Base-by-base conservation (phyloP, 1,284 basidiomycete species). In the Ustilago xerochloae region DNA sequence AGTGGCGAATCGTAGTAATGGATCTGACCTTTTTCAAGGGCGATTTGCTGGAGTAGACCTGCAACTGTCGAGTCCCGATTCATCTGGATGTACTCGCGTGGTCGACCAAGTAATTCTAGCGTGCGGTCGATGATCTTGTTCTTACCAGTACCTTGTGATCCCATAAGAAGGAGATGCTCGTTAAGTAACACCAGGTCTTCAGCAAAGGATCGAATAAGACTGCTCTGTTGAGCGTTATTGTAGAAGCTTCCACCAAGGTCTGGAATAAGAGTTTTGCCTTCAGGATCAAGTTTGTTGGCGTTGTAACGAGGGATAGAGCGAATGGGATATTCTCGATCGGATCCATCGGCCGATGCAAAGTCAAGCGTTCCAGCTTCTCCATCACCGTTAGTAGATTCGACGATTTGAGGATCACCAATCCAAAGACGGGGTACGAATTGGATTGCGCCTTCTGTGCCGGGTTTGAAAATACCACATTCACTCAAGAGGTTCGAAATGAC, bases 41-140 rank as follows among this genome's bases (percentile, higher is more conserved):
- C 75, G 18, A 83, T 76, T 26, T 79, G 78, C 65, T 84, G 82
- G 29, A 84, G 67, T 26, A 84, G 58, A 24, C 72, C 75, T 28
- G 76, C 75, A 12, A 84, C 82, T 3, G 80, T 83, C 18, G 79
- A 80, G 60, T 84, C 82, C 41, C 82, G 77, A 54, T 84, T 84
- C 43, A 85, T 77, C 67, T 85, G 85, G 38, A 85, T 82, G 69
- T 85, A 85, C 74, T 85, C 85, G 29, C 85, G 65, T 24, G 84
- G 85, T 3, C 85, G 72, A 16, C 71, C 61, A 16, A 85, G 79
- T 3, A 85, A 76, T 63, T 84, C 77, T 16, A 85, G 77, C 2
- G 84, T 69, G 22, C 84, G 81, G 54, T 85, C 84, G 52, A 84
- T 81, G 51, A 84, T 77, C 75, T 84, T 84, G 78, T 85, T 85